Evolutionary conservation across 2,329 filamentous ascomycete genomes (phyloP), one percentile per base, ranked within the genome.

Genomic region (Xylaria sp.): DNA sequence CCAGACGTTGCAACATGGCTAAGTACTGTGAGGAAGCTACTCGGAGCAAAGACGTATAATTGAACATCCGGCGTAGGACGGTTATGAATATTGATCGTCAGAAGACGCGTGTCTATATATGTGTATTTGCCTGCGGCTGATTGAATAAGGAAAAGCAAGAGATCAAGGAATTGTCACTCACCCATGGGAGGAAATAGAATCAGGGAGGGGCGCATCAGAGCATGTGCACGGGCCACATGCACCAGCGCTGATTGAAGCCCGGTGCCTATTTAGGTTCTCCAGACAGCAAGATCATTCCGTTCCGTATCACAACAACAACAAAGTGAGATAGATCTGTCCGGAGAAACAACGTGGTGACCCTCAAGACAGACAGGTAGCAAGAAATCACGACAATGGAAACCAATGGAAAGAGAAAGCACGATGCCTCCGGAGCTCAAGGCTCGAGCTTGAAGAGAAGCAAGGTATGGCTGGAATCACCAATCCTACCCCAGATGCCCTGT

Each of bases 371-470:
- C 13, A 12, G 10, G n/a, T 25, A n/a, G 15, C 6, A 8, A 57
- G 15, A 6, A 3, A 31, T 12, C 13, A 44, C n/a, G 3, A 63
- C 44, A 41, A 82, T 82, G 81, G 73, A 75, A n/a, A 72, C 76
- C 5, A 74, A 75, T 31, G 69, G 69, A 20, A 83, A 83, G 69
- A 75, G 81, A 69, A 82, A 82, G 66, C 73, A 73, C 5, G 76
- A 76, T 10, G 76, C 77, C 6, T 63, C 74, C n/a, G 75, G 71
- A 20, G 52, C 71, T 20, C 63, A 74, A 15, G 73, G 67, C n/a
- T 73, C 72, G 51, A 73, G 71, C 52, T 31, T 72, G 34, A 80
- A 82, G 70, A 81, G 77, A 73, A 82, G 81, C 73, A 82, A 82
- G 75, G 79, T 79, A 71, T 44, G 73, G 46, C 13, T n/a, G 25